Base-by-base conservation (phyloP, 1,284 basidiomycete species). In the Pseudozyma hubeiensis region DNA sequence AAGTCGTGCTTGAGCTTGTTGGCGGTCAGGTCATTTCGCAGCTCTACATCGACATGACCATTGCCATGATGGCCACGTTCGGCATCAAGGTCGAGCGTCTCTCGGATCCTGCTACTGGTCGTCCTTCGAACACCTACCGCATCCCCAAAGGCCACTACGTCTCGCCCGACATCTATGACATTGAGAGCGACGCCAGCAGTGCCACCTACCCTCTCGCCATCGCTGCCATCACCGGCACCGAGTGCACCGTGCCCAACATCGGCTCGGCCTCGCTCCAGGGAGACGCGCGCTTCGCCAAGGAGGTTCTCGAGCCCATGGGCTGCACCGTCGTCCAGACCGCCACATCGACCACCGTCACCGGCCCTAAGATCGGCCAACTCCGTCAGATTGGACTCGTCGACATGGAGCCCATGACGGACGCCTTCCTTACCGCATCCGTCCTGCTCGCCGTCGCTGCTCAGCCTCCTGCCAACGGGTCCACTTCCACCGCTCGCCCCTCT, bases 351-450 rank as follows among this genome's bases (percentile, higher is more conserved):
- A 97, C 92, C n/a, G 95, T 99, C 44, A 91, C 89, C 0, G 97
- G 96, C 0, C 95, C 96, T 2, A 90, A 91, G 0, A 85, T 90
- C 19, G 93, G 94, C 2, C 87, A 90, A 77, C 88, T 99, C 48
- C 90, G 90, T 67, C 92, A 93, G 7, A 88, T 97, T 53, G 93
- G 93, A 40, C 88, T 91, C 75, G 90, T 98, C 29, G 94, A 99
- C 84, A 99, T 99, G 97, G 94, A 97, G 86, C 90, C 92, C n/a
- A 99, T 99, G 96, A 99, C 97, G 10, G 96, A 99, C 84, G 96
- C 95, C 7, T 99, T 99, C 88, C 89, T 99, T 85, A 98, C 95
- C 0, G 96, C 96, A 1, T 91, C 90, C 8, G 94, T 92, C 3
- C 87, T 99, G 16, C 93, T 94, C 52, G 95, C 96, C 57, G 92